Evolutionary conservation across 768 basidiomycete species (phyloP), one percentile per base, ranked within the genome.

Genomic region (Boletus bicolor): DNA sequence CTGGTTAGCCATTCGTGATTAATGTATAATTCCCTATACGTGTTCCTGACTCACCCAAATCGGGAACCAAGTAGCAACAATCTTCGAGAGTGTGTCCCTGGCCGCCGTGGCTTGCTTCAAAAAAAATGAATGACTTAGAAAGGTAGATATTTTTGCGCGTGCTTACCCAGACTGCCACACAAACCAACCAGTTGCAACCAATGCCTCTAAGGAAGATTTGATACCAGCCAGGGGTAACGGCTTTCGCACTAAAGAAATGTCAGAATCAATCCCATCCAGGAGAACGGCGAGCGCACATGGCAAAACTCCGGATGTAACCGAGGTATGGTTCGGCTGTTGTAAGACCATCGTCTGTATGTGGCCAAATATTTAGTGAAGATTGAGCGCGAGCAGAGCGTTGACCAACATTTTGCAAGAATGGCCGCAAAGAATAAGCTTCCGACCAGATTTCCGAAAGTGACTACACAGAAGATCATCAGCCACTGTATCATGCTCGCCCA

Each of bases 141-240:
- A 36, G 12, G 10, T 10, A n/a, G 19, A 30, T 4, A 45, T 30
- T 47, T 5, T 37, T 14, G 26, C 3, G 24, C 37, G 24, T 19
- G 69, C 85, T 30, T 53, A 87, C 87, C 86, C 87, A 89, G 53
- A 89, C 74, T 2, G 86, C 87, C 6, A 88, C 70, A 56, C 79
- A 86, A 37, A 89, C 87, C 1, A 89, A 76, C 86, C 86, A 89
- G 60, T 89, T 89, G 60, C 87, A 89, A 7, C 80, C 87, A 58
- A 89, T 86, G 0, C 87, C 87, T 15, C 86, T 76, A 19, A 89
- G 70, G 71, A 89, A 83, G 37, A 89, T 84, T 65, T 89, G 82
- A 66, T 87, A 76, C 86, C 86, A 89, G 34, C 77, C 69, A 2
- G 87, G 87, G 11, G 82, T 80, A 1, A 71, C 71, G 1, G 86